Conservation (phyloP, 2,329 filamentous ascomycete species). For the Phyllosticta ampelicida region DNA sequence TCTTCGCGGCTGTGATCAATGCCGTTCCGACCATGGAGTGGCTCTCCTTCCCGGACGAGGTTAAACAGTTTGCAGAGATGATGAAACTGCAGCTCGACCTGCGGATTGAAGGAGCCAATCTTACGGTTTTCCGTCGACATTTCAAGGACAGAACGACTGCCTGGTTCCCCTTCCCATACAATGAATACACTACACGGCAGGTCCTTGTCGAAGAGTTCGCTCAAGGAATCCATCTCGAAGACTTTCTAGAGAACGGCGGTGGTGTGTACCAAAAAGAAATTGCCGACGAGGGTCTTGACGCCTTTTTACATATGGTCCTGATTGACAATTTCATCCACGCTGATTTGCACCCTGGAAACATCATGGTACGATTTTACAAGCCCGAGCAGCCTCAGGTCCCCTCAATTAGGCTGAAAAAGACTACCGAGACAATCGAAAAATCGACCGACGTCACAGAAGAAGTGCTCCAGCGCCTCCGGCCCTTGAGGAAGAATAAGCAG, state of each 20-base stretch:
- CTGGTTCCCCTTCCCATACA: slow-evolving; percentile 95
- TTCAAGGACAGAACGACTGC: slow-evolving; percentile 83
- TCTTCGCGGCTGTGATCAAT: slow-evolving; percentile 80
- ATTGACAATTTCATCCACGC: slow-evolving; percentile 98
- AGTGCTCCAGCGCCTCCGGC: slow-evolving; percentile 68
- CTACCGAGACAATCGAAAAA: slow-evolving; percentile 27
- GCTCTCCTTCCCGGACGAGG: slow-evolving; percentile 92
- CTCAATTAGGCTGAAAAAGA: slow-evolving; percentile 27
- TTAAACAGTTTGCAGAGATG: slow-evolving; percentile 91
- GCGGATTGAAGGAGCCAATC: slow-evolving; percentile 85
- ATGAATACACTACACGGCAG: slow-evolving; percentile 82
- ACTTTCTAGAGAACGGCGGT: slow-evolving; percentile 83
- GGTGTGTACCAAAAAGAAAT: slow-evolving; percentile 91
- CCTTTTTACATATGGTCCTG: slow-evolving; percentile 90
- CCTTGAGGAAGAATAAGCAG: slow-evolving; percentile 53
- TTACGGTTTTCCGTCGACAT: slow-evolving; percentile 77
- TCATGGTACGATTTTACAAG: slow-evolving; percentile 98
- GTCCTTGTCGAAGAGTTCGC: slow-evolving; percentile 94
- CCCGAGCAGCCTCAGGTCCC: slow-evolving; percentile 56
- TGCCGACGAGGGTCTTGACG: slow-evolving; percentile 86
- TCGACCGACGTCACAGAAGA: slow-evolving; percentile 74
- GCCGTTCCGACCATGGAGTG: slow-evolving; percentile 89
- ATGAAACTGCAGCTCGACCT: slow-evolving; percentile 96
- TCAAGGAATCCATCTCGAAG: slow-evolving; percentile 80
- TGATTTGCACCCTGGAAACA: slow-evolving; percentile 92